Evolutionary conservation across 2,329 filamentous ascomycete genomes (phyloP), one percentile per base, ranked within the genome.

Genomic region (Alternaria arborescens): DNA sequence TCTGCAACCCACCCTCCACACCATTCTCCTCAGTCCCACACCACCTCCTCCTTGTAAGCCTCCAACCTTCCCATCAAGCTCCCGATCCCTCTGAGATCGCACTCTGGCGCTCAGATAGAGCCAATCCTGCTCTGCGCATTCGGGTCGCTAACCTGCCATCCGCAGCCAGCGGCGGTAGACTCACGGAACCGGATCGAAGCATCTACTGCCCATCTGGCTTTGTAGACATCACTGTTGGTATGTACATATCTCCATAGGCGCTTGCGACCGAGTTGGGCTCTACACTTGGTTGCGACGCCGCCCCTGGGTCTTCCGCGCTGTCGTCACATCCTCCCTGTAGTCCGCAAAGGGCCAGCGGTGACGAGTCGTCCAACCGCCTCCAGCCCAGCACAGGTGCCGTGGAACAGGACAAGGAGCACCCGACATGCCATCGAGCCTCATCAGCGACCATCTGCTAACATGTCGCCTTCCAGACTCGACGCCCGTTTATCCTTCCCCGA

Each of bases 151-250:
- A 77, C 76, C 65, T 65, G 69, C 67, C 63, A 70, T 65, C 66
- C 65, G 58, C 74, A 75, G 66, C 69, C 63, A 70, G 71, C 75
- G 75, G 76, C 74, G 74, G 71, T 71, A 72, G 67, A 50, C 46
- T 38, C 46, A 76, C 75, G 74, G 72, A 75, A 73, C 61, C 65
- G 65, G 64, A 71, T 74, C 71, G 68, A 72, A 73, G 65, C 68
- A 63, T 70, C 63, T 61, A 65, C 64, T 64, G 66, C 68, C 66
- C 66, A 67, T 70, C 65, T 66, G 65, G 67, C 66, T 54, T 55
- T 57, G 58, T 64, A 63, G 61, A 65, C 67, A 67, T 61, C 55
- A 66, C 70, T 70, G 52, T 63, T 60, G 68, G 74, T 79, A 76
- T 71, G 77, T 78, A 67, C 68, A 52, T 65, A 67, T 69, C 72